These are phyloP conservation scores for Noccaea caerulescens DNA, from an alignment of 345 rosid genomes.

Conservation along the genomic window DNA sequence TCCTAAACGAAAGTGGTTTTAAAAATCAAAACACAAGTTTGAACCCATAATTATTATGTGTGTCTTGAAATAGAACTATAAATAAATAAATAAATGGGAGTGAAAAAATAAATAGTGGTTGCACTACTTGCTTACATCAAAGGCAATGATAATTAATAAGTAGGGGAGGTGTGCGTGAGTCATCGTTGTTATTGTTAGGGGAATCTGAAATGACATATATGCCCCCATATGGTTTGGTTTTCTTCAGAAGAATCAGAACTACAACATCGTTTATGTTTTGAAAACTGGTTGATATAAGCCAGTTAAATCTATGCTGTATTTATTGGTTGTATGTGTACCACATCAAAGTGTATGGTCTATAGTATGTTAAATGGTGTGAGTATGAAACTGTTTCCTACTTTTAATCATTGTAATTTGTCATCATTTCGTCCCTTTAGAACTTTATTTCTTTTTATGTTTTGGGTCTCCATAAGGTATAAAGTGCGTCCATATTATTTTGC, in stretches of 20 bases:
- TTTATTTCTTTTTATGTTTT: slow-evolving; percentile 44
- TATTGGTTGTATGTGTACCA: slow-evolving; percentile 22
- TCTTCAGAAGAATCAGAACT: neutral
- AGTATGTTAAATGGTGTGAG: slow-evolving; percentile 26
- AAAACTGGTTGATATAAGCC: slow-evolving; percentile 2
- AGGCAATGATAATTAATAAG: slow-evolving; percentile 43
- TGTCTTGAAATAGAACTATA: slow-evolving; percentile 38
- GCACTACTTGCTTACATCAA: slow-evolving; percentile 47
- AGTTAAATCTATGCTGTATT: slow-evolving; percentile 4
- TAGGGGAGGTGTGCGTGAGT: slow-evolving; percentile 28
- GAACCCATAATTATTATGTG: slow-evolving; percentile 25
- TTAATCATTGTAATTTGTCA: slow-evolving; percentile 45
- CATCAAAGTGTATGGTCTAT: slow-evolving; percentile 24
- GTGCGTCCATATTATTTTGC: slow-evolving; percentile 50
- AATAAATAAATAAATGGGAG: slow-evolving; percentile 12
- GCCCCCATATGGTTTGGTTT: slow-evolving; percentile 8
- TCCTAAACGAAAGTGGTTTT: slow-evolving; percentile 20
- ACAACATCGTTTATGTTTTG: neutral
- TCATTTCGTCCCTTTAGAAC: slow-evolving; percentile 44
- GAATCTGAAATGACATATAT: slow-evolving; percentile 10
- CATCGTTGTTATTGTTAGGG: slow-evolving; percentile 23
- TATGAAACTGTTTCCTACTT: slow-evolving; percentile 35
- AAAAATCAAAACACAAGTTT: slow-evolving; percentile 28
- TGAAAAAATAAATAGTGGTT: slow-evolving; percentile 32
- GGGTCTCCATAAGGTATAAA: slow-evolving; percentile 48